Evolutionary conservation across 345 rosid genomes (phyloP), one percentile per base, ranked within the genome.

Genomic region (Citrus cavaleriei): DNA sequence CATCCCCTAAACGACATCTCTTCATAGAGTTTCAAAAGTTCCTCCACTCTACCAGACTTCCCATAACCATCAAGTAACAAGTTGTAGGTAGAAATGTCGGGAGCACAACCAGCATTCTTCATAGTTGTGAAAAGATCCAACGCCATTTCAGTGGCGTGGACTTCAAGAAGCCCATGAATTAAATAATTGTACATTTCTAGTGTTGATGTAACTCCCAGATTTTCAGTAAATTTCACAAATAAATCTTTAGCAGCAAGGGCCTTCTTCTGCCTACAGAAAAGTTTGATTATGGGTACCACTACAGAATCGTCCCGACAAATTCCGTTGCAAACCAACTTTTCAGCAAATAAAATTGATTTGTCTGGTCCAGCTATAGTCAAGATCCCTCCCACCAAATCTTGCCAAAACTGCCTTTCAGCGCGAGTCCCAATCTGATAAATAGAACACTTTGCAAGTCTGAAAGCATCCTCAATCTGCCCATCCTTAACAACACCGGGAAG

Each of bases 401-500:
- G 89, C 96, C 95, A 92, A 81, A 92, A 90, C 64, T 75, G 69
- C 72, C 55, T 58, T 42, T 81, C 82, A 16, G 66, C 54, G 19
- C 79, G 37, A 79, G 55, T 82, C 67, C 82, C 75, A 62, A 32
- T 64, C 80, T 69, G 88, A 78, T 78, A 80, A 84, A 84, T 88
- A 88, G 91, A 93, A 65, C 84, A 90, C 57, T 86, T 76, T 5
- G 80, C 81, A 69, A 95, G 89, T 78, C 90, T 90, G 70, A 90
- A 85, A 81, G 98, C 98, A 80, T 89, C 89, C 61, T 87, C 88
- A 66, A 88, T 82, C 78, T 79, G 73, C 59, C 91, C 92, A 42
- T 76, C 89, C 84, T 89, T 92, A 21, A 95, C 88, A 82, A 93
- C 78, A 77, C 93, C 93, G 46, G 97, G 98, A 79, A 93, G 91